Base-by-base conservation (phyloP, 257 asterid species). In the Solanum corneliomulleri region DNA sequence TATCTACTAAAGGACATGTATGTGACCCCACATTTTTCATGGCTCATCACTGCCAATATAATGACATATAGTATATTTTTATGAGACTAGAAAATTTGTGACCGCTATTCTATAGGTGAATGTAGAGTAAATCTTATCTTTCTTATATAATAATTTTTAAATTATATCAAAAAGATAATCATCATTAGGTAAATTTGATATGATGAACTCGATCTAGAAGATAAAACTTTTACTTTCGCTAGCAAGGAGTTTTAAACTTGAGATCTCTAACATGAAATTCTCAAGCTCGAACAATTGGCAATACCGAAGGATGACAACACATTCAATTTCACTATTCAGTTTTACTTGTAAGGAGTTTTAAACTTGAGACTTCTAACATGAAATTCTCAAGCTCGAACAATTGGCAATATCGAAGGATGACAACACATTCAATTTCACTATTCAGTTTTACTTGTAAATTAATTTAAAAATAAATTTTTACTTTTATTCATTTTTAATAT, bases 331-430 rank as follows among this genome's bases (percentile, higher is more conserved):
- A 52, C 4, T 1, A 3, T 52, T 52, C n/a, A 52, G 4, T 52
- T 52, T n/a, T n/a, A n/a, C n/a, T n/a, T n/a, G n/a, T n/a, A n/a
- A n/a, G 0, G 0, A 16, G 0, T 52, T 52, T 16, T 1, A 3
- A 2, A 2, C 0, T 16, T 52, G 0, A 16, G 1, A 52, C 0
- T 0, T 52, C 0, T 1, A 16, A 52, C 2, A 49, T 49, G 1
- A 16, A 52, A 52, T 3, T 6, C 0, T 16, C 1, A 16, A 0
- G 60, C 0, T 0, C 0, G 2, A 6, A 52, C 2, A 0, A 52
- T 52, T 52, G 23, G 0, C 6, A 9, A 52, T 52, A 52, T n/a
- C n/a, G n/a, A n/a, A 52, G 9, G 60, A 9, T 16, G 1, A 15
- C 23, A 52, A 15, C 9, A 52, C 23, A 52, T 9, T 1, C 0